Evolutionary conservation across 495 filamentous ascomycete species (phyloP).

Genomic region (Platismatia glauca): DNA sequence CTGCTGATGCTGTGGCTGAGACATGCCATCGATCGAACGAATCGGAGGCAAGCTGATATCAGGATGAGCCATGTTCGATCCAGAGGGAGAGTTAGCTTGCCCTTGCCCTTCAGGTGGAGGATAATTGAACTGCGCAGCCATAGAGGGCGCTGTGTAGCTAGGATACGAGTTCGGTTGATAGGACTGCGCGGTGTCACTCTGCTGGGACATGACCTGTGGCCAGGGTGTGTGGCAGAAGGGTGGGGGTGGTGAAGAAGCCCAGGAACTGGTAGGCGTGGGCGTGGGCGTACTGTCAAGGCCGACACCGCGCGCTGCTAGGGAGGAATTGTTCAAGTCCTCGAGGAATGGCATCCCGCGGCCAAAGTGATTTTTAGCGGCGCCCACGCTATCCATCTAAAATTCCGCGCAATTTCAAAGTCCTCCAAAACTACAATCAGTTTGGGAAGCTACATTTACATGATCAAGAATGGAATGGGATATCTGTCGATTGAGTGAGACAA

Average conservation of each 20-base stretch:
- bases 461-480: not conserved
- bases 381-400: not conserved
- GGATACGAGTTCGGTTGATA: constrained; percentile 51
- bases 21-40: constrained; percentile 35
- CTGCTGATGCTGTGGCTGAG: constrained; percentile 33
- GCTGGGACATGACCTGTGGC: constrained; percentile 18
- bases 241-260: constrained; percentile 11
- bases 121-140: constrained; percentile 49
- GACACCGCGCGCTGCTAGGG: constrained; percentile 7
- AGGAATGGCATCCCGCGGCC: constrained; percentile 1
- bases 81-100: constrained; percentile 38
- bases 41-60: constrained; percentile 60
- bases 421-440: not conserved
- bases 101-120: constrained; percentile 37
- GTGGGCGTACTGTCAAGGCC: constrained; percentile 9
- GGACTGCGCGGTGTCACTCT: constrained; percentile 23
- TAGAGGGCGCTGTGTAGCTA: constrained; percentile 36
- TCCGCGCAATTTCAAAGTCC: not conserved
- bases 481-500: not conserved
- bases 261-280: too few relatives aligned
- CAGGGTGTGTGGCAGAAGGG: constrained; percentile 9
- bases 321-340: constrained; percentile 3
- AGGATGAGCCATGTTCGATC: constrained; percentile 38
- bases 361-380: not conserved
- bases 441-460: not conserved